Percentiles rank a stretch among this genome's conserved stretches.
Conservation (phyloP, 2,329 filamentous ascomycete species). For the Trichothecium sympodiale region DNA sequence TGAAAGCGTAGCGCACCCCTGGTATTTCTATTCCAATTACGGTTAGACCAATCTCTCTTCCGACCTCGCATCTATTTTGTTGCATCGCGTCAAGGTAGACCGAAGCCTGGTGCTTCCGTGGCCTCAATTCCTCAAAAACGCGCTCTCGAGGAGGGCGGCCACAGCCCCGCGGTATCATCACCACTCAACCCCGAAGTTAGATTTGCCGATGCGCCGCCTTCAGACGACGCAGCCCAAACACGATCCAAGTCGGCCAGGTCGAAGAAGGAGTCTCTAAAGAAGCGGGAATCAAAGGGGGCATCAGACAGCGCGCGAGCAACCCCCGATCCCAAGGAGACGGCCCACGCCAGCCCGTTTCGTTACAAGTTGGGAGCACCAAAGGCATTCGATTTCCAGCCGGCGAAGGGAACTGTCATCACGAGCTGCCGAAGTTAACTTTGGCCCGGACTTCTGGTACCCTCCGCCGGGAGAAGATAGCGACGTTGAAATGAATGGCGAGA, state of each 20-base stretch:
- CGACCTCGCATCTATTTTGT: too few relatives aligned
- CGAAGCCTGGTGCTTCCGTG: conserved; percentile 26
- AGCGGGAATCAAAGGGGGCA: conserved; percentile 50
- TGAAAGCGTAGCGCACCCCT: too few relatives aligned
- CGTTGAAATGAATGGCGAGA: conserved; percentile 30
- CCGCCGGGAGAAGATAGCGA: conserved; percentile 62
- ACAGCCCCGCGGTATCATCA: conserved; percentile 60
- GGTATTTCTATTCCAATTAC: too few relatives aligned
- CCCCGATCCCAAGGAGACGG: conserved; percentile 35
- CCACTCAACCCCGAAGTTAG: conserved; percentile 60
- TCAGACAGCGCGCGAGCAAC: conserved; percentile 35
- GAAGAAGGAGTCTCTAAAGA: conserved; percentile 59
- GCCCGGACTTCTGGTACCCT: conserved; percentile 84
- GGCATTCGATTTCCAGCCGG: conserved; percentile 47
- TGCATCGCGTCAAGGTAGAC: conserved; percentile 16
- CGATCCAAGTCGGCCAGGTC: conserved; percentile 31
- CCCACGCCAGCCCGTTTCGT: conserved; percentile 40
- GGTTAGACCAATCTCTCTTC: too few relatives aligned
- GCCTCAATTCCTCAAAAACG: conserved; percentile 53
- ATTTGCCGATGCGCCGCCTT: conserved; percentile 22
- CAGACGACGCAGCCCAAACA: conserved; percentile 32
- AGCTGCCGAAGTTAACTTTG: conserved; percentile 86
- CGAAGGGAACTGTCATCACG: conserved; percentile 45
- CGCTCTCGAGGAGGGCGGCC: conserved; percentile 50
- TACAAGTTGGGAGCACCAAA: conserved; percentile 57